Evolutionary conservation across 345 rosid genomes (phyloP).

Genomic region (Dimocarpus longan): DNA sequence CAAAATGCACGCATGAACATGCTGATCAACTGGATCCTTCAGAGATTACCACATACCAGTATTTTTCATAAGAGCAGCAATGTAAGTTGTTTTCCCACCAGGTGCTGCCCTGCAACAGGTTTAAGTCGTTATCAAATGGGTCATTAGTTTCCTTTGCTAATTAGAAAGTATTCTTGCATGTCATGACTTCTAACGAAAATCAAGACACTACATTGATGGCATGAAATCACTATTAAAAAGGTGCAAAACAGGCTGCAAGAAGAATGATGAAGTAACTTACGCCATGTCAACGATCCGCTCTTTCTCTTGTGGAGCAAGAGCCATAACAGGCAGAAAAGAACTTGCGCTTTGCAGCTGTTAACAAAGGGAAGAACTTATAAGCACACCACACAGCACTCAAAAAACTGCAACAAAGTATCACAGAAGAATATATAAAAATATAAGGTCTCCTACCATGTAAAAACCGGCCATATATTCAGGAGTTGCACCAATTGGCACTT

Average conservation of each 20-base stretch:
- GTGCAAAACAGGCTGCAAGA: not conserved
- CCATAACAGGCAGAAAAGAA: conserved; percentile 97
- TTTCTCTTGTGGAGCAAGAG: conserved; percentile 96
- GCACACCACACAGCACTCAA: conserved; percentile 9
- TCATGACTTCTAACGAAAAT: not conserved
- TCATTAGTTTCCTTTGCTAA: not conserved
- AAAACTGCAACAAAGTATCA: conserved; percentile 3
- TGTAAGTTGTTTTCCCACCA: conserved; percentile 84
- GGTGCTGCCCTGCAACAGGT: conserved; percentile 81
- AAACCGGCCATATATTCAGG: conserved; percentile 97
- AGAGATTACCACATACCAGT: conserved; percentile 54
- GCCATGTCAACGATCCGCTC: conserved; percentile 94
- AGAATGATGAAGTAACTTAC: conserved; percentile 51
- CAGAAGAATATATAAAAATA: not conserved
- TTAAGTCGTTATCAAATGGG: conserved; percentile 23
- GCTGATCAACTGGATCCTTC: conserved; percentile 7
- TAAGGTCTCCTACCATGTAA: conserved; percentile 64
- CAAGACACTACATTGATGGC: not conserved
- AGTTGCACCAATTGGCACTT: conserved; percentile 95
- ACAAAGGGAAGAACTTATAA: not conserved
- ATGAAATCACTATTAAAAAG: not conserved
- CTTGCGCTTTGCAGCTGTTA: conserved; percentile 93
- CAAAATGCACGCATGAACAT: not conserved
- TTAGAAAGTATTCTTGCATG: not conserved
- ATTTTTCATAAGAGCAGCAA: conserved; percentile 86